phyloP scores from a whole-genome alignment of 352 stramenopile species.

The Globisporangium recalcitrans region DNA sequence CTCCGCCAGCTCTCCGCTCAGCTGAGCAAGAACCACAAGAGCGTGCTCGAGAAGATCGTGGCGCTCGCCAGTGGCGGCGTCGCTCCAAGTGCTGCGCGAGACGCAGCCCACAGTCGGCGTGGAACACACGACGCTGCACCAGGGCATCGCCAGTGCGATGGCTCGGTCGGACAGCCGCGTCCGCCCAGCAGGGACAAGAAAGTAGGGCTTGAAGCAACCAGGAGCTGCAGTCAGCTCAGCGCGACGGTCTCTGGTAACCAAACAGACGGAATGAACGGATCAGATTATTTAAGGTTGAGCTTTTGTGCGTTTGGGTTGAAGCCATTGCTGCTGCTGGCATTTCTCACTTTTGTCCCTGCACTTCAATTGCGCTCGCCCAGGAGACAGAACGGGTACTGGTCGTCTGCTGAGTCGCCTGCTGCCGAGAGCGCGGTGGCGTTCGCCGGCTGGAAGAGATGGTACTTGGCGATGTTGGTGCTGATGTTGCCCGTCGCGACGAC shows the following conservation, averaged over 20 bases:
- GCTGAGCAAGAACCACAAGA: conserved; percentile 34
- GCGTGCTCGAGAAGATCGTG: conserved; percentile 36
- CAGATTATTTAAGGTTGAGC: neutral
- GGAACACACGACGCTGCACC: conserved; percentile 39
- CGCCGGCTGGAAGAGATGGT: conserved; percentile 38
- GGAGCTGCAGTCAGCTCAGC: neutral
- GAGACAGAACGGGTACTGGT: conserved; percentile 58
- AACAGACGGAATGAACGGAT: neutral
- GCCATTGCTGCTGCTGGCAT: neutral
- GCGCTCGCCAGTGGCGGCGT: conserved; percentile 9
- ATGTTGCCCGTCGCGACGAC: conserved; percentile 47
- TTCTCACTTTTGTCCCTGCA: neutral
- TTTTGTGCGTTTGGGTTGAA: no score
- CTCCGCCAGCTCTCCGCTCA: conserved; percentile 52
- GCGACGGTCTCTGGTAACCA: no score
- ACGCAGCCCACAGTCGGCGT: conserved; percentile 64
- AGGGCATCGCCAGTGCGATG: neutral
- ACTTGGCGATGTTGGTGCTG: conserved; percentile 39
- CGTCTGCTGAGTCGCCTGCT: conserved; percentile 7
- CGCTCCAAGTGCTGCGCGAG: conserved; percentile 19
- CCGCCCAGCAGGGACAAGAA: conserved; percentile 19
- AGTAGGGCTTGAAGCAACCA: neutral
- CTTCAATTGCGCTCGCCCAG: conserved; percentile 55
- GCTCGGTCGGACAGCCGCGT: conserved; percentile 15
- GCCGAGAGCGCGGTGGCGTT: conserved; percentile 17